These are phyloP conservation scores for Citrullus colocynthis DNA, from an alignment of 306 rosid species.

Conservation along the genomic window DNA sequence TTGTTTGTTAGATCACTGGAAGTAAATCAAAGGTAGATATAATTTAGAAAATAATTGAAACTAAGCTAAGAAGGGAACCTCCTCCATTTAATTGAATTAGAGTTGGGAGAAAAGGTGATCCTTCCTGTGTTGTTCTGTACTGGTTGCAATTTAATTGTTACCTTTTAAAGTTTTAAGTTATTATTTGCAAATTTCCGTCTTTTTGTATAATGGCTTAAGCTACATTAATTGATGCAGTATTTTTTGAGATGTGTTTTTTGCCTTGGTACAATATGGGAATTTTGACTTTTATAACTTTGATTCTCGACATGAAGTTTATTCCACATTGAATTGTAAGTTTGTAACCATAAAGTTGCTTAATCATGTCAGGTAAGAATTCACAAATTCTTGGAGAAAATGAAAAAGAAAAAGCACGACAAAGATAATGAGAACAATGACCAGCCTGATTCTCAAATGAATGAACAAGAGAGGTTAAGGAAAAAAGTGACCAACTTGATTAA, in stretches of 20 bases:
- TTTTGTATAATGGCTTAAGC: background rate
- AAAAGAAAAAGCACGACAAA: constrained; percentile 34
- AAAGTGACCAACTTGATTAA: constrained; percentile 66
- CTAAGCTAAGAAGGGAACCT: background rate
- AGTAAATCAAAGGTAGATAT: background rate
- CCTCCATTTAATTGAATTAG: background rate
- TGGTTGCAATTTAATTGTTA: background rate
- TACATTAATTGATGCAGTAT: background rate
- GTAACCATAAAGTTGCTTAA: constrained; percentile 15
- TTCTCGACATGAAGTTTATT: background rate
- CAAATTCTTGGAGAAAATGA: constrained; percentile 54
- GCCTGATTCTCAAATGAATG: constrained; percentile 17
- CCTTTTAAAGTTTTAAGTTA: background rate
- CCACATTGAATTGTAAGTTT: background rate
- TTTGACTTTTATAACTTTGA: background rate
- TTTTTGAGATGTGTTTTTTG: background rate
- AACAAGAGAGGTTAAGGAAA: constrained; percentile 55
- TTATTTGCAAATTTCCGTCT: background rate
- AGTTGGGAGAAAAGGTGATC: background rate
- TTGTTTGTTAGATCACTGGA: background rate
- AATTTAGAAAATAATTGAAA: background rate
- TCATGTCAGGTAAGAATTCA: constrained; percentile 66
- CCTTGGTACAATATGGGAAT: background rate
- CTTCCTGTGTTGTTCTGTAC: background rate
- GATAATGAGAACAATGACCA: constrained; percentile 28